phyloP scores from a whole-genome alignment of 164 flowering plant genomes.

The Vitis cinerea region DNA sequence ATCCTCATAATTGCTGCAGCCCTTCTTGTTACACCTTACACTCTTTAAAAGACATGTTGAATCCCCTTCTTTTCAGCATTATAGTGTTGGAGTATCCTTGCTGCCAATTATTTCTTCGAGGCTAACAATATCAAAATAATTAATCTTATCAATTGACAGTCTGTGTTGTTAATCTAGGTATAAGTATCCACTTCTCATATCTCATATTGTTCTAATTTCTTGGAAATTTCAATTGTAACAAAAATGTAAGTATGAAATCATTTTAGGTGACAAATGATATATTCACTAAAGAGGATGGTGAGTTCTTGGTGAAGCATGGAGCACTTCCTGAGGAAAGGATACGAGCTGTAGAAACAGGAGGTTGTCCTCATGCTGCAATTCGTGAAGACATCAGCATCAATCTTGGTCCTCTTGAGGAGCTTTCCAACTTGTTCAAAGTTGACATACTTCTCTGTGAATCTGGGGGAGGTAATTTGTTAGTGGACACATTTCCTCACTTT shows the following conservation, averaged over 20 bases:
- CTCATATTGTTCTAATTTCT: too few species aligned
- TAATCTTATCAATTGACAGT: too few species aligned
- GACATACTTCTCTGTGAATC: constrained; percentile 98
- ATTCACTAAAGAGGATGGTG: constrained; percentile 98
- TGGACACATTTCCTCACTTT: background rate
- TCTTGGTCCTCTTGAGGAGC: constrained; percentile 96
- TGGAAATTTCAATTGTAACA: background rate
- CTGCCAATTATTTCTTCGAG: too few species aligned
- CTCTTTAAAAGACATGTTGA: too few species aligned
- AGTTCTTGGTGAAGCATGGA: constrained; percentile 86
- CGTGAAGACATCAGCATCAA: constrained; percentile 98
- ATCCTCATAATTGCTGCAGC: too few species aligned
- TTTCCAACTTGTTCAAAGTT: constrained; percentile 79
- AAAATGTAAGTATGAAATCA: background rate
- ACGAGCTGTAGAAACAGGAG: constrained; percentile 99
- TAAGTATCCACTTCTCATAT: too few species aligned
- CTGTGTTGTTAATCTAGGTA: too few species aligned
- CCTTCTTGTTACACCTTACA: too few species aligned
- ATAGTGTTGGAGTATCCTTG: too few species aligned
- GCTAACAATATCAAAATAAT: too few species aligned
- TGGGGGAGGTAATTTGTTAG: constrained; percentile 76
- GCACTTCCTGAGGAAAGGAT: constrained; percentile 98
- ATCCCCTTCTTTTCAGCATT: too few species aligned
- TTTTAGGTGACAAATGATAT: constrained; percentile 94
- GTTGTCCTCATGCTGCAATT: constrained; percentile 99